Evolutionary conservation across 202 grass and related monocot genomes (phyloP).

Genomic region (Carex sylvatica): DNA sequence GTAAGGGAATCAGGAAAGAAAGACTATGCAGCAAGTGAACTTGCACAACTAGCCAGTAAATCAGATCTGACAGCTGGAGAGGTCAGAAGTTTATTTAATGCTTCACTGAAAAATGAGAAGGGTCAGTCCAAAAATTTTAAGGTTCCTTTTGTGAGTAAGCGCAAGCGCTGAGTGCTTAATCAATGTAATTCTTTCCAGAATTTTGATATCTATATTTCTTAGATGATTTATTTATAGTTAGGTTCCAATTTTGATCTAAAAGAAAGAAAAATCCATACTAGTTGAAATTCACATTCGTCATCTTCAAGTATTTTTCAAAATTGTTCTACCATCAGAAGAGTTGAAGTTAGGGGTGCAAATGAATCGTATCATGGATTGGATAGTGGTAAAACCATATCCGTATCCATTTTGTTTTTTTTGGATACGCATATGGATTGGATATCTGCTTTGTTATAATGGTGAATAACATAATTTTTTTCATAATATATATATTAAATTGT

Average conservation of each 20-base stretch:
- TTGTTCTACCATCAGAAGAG: neutral
- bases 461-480: too few relatives aligned
- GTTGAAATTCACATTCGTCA: neutral
- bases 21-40: constrained; percentile 32
- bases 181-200: constrained; percentile 9
- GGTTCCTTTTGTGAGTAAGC: constrained; percentile 30
- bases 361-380: too few relatives aligned
- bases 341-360: neutral
- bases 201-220: constrained; percentile 6
- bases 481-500: too few relatives aligned
- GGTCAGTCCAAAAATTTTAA: constrained; percentile 23
- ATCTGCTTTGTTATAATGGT: too few relatives aligned
- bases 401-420: too few relatives aligned
- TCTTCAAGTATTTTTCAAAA: neutral
- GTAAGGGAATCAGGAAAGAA: constrained; percentile 50
- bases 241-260: neutral
- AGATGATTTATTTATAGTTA: too few relatives aligned
- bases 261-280: neutral
- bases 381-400: too few relatives aligned
- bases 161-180: constrained; percentile 23
- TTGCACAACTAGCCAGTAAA: constrained; percentile 60
- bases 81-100: constrained; percentile 56
- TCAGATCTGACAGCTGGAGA: constrained; percentile 58
- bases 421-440: too few relatives aligned
- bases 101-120: constrained; percentile 36